phyloP scores from a whole-genome alignment of 176 grass and related monocot genomes.

The Aegilops umbellulata region DNA sequence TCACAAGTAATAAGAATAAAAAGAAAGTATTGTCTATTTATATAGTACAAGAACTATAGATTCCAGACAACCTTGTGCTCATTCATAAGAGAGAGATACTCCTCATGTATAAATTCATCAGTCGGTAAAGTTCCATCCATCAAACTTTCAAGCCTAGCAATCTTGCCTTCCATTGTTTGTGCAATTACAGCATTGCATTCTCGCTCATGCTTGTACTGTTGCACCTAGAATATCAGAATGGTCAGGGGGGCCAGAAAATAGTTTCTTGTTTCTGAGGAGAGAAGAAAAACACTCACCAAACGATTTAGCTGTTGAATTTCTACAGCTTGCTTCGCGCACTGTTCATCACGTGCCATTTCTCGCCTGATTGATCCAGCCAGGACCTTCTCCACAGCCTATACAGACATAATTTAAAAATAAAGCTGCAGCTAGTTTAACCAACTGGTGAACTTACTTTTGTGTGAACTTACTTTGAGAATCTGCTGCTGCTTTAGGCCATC shows the following conservation, averaged over 20 bases:
- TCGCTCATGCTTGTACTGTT: constrained; percentile 96
- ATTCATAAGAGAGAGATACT: constrained; percentile 79
- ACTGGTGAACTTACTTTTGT: neutral
- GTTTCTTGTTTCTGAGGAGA: neutral
- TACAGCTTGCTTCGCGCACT: constrained; percentile 78
- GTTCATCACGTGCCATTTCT: constrained; percentile 88
- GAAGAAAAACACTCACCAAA: constrained; percentile 53
- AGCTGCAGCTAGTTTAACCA: neutral
- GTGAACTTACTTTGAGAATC: constrained; percentile 65
- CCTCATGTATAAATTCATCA: constrained; percentile 88
- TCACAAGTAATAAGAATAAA: constrained; percentile 12
- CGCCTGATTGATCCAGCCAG: constrained; percentile 88
- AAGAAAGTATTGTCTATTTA: neutral
- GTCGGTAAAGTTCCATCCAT: constrained; percentile 96
- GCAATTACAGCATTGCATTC: constrained; percentile 97
- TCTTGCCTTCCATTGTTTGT: constrained; percentile 90
- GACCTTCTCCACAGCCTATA: constrained; percentile 90
- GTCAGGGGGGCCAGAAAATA: constrained; percentile 8
- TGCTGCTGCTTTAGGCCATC: constrained; percentile 57
- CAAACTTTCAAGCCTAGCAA: constrained; percentile 91
- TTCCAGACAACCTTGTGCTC: constrained; percentile 71
- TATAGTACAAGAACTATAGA: neutral
- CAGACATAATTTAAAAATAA: constrained; percentile 27
- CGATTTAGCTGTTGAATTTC: constrained; percentile 89
- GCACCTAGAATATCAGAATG: constrained; percentile 58